These are phyloP conservation scores for Fraxinus paxiana DNA, from an alignment of 305 asterid species.

Conservation along the genomic window DNA sequence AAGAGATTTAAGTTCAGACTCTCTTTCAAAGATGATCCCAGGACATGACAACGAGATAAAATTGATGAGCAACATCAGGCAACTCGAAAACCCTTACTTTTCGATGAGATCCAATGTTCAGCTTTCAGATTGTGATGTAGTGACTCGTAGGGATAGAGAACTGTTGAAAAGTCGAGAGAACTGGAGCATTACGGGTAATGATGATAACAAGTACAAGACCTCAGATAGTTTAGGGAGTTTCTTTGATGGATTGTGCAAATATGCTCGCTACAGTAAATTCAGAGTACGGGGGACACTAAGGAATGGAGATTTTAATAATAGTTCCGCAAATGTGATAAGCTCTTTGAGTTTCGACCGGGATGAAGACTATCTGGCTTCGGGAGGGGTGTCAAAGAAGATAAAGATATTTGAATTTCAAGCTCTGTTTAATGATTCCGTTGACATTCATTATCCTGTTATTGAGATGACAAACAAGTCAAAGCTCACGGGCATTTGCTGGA, in stretches of 20 bases:
- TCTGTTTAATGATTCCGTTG: conserved; percentile 67
- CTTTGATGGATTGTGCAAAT: conserved; percentile 82
- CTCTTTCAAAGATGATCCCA: conserved; percentile 26
- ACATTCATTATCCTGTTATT: conserved; percentile 78
- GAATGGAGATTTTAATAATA: conserved; percentile 67
- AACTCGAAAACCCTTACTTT: conserved; percentile 83
- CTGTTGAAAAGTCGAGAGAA: conserved; percentile 49
- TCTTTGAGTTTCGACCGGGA: conserved; percentile 95
- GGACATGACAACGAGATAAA: conserved; percentile 38
- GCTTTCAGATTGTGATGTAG: conserved; percentile 35
- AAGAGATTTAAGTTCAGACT: conserved; percentile 31
- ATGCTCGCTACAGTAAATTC: conserved; percentile 72
- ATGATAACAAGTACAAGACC: conserved; percentile 29
- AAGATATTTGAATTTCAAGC: conserved; percentile 66
- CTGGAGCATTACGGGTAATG: conserved; percentile 34
- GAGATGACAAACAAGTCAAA: conserved; percentile 80
- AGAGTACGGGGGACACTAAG: conserved; percentile 60
- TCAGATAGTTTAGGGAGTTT: conserved; percentile 68
- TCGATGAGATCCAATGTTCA: conserved; percentile 67
- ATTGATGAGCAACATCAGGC: conserved; percentile 53
- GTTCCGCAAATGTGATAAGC: conserved; percentile 77
- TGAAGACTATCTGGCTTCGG: conserved; percentile 86
- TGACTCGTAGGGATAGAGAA: conserved; percentile 44
- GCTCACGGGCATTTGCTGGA: conserved; percentile 88
- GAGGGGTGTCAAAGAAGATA: conserved; percentile 90